Evolutionary conservation across 495 filamentous ascomycete species (phyloP).

Genomic region (Pyronema omphalodes): DNA sequence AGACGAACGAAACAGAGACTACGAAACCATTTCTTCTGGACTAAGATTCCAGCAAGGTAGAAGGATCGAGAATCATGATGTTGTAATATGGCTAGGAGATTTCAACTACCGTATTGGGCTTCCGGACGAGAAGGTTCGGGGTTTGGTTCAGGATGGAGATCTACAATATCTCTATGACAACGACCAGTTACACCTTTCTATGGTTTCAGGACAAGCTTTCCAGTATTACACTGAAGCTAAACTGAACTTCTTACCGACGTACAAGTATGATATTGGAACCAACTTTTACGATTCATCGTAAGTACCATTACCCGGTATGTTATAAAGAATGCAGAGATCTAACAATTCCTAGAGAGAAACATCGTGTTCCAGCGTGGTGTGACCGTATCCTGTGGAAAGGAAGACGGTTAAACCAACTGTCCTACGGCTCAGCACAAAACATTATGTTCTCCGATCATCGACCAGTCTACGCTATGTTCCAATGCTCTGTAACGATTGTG

Average conservation of each 20-base stretch:
- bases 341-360: slow-evolving; percentile 49
- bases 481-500: slow-evolving; percentile 60
- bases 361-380: slow-evolving; percentile 90
- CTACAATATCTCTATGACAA: slow-evolving; percentile 72
- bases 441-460: slow-evolving; percentile 84
- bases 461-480: slow-evolving; percentile 77
- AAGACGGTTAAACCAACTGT: slow-evolving; percentile 55
- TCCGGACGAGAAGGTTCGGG: slow-evolving; percentile 56
- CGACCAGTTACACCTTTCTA: slow-evolving; percentile 88
- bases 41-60: slow-evolving; percentile 79
- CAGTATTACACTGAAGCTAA: slow-evolving; percentile 74
- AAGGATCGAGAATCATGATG: slow-evolving; percentile 79
- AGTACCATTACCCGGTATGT: slow-evolving; percentile 21
- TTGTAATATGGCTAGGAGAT: slow-evolving; percentile 92
- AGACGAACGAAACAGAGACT: slow-evolving; percentile 86
- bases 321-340: background rate
- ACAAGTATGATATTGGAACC: slow-evolving; percentile 78
- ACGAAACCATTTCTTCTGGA: slow-evolving; percentile 70
- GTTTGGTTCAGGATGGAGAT: slow-evolving; percentile 49
- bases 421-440: slow-evolving; percentile 52
- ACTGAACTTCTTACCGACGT: slow-evolving; percentile 77
- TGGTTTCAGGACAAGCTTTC: slow-evolving; percentile 79
- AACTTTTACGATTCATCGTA: slow-evolving; percentile 87
- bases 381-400: slow-evolving; percentile 84
- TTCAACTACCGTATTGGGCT: slow-evolving; percentile 97